phyloP scores from a whole-genome alignment of 1,284 basidiomycete genomes.

The Trichosporon asahii region DNA sequence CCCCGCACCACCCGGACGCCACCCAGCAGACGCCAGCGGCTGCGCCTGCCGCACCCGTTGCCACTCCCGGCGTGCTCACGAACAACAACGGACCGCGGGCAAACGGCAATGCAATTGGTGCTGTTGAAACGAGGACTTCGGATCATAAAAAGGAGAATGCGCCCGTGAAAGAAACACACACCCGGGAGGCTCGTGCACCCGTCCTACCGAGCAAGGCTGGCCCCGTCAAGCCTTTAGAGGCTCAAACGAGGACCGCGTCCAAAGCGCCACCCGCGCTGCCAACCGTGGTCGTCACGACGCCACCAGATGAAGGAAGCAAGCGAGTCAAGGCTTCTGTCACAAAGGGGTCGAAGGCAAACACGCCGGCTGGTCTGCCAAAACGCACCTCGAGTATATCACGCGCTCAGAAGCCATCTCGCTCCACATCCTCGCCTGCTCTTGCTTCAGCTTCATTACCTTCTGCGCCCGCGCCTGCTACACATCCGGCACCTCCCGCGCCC shows the following conservation, averaged over 20 bases:
- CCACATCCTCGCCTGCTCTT: background rate
- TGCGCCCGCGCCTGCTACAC: background rate
- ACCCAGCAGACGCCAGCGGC: background rate
- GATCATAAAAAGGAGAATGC: background rate
- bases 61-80: background rate
- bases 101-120: background rate
- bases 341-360: background rate
- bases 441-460: background rate
- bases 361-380: background rate
- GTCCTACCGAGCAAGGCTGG: background rate
- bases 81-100: background rate
- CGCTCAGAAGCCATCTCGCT: background rate
- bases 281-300: constrained; percentile 4
- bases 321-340: background rate
- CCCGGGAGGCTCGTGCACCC: background rate
- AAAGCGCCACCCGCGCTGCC: constrained; percentile 3
- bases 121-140: background rate
- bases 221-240: background rate
- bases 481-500: background rate
- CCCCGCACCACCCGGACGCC: background rate
- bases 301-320: constrained; percentile 5
- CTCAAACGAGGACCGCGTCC: background rate
- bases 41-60: background rate
- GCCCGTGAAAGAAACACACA: background rate
- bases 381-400: background rate